Base-by-base conservation (phyloP, 768 basidiomycete species). In the Suillus weaverae region DNA sequence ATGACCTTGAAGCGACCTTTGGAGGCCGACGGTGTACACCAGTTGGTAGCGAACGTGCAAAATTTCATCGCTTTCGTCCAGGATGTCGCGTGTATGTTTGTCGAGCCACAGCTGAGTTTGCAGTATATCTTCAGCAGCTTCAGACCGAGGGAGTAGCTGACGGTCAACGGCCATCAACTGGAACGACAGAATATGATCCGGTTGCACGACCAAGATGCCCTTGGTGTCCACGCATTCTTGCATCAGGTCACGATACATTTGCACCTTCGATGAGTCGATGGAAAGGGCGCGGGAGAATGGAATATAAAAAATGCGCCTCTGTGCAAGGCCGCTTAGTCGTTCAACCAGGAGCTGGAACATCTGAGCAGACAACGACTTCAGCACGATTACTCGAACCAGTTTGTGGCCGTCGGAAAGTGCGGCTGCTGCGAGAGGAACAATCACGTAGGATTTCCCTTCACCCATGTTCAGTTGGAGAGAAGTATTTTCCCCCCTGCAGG, bases 371-470 rank as follows among this genome's bases (percentile, higher is more conserved):
- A 76, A 63, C 1, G 74, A 70, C 53, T 74, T 75, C 41, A 70
- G 68, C 18, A 73, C 73, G 13, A 77, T 62, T 22, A 76, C 67
- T 32, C 76, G 70, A 26, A 77, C 70, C 7, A 76, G 51, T 18
- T 57, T 66, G 9, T 68, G 38, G n/a, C 76, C 71, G 57, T 72
- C 56, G 0, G 76, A 69, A 35, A 75, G 67, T 14, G 70, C 62
- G 0, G 74, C 65, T 5, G 68, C 60, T 35, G 66, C 66, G 22
- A 75, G 68, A 4, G 74, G 74, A 5, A 76, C 64, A n/a, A 76
- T 76, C 13, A 68, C 76, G 0, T 72, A 76, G 13, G 76, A 75
- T 50, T 75, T 76, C 4, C 76, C 76, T 60, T 76, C 76, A 3
- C 75, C 75, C 75, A 76, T 77, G 57, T 77, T 72, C 8, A 76